Conservation (phyloP, 108 stramenopile genomes). For the Epipyxis sp. region DNA sequence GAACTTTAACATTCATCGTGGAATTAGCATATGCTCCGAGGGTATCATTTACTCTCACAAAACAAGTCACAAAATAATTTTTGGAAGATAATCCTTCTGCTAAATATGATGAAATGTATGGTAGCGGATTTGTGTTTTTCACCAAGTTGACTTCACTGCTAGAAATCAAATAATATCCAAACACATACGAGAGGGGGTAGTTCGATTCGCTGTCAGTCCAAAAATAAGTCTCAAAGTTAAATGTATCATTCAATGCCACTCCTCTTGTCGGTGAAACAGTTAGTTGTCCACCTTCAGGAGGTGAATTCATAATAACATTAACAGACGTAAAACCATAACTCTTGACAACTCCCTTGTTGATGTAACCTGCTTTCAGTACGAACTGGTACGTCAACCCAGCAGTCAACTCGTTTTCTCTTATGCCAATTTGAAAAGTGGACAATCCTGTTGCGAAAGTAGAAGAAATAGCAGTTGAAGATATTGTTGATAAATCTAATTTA, state of each 20-base stretch:
- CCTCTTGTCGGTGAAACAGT: constrained; percentile 19
- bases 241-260: constrained; percentile 6
- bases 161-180: constrained; percentile 3
- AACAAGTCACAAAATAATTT: constrained; percentile 18
- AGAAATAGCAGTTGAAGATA: background rate
- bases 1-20: background rate
- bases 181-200: constrained; percentile 13
- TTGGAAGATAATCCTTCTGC: constrained; percentile 13
- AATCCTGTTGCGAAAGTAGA: background rate
- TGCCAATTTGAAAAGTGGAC: background rate
- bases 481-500: background rate
- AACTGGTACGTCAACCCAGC: background rate
- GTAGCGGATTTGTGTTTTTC: background rate
- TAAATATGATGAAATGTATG: background rate
- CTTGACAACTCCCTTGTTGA: background rate
- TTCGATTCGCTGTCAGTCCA: constrained; percentile 4
- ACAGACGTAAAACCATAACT: background rate
- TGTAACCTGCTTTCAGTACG: background rate
- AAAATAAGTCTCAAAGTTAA: background rate
- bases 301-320: background rate
- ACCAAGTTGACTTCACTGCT: background rate
- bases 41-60: constrained; percentile 2
- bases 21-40: background rate
- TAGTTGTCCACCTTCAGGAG: constrained; percentile 4
- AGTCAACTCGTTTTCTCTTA: background rate